Conservation (phyloP, 805 yeast genomes). For the Henningerozyma blattae region DNA sequence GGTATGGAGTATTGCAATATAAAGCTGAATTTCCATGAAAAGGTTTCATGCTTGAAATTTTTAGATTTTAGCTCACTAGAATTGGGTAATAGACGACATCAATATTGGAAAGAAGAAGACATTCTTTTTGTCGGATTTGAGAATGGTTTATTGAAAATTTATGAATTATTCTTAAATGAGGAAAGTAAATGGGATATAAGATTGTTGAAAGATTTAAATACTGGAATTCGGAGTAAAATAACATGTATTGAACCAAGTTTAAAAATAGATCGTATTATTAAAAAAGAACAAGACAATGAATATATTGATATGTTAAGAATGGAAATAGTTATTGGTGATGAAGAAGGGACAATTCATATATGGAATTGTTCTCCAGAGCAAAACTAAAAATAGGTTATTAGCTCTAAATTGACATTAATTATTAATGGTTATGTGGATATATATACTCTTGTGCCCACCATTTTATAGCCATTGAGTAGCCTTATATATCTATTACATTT, state of each 20-base stretch:
- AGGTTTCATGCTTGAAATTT: conserved; percentile 19
- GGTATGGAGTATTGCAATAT: conserved; percentile 31
- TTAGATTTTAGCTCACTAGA: conserved; percentile 7
- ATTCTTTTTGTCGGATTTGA: conserved; percentile 28
- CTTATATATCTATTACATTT: too few species aligned
- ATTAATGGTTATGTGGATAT: too few species aligned
- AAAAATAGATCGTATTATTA: conserved; percentile 1
- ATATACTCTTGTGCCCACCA: too few species aligned
- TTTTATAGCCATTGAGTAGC: too few species aligned
- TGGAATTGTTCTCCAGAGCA: too few species aligned
- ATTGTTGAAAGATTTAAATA: conserved; percentile 14
- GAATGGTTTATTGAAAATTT: conserved; percentile 21
- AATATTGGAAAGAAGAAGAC: conserved; percentile 28
- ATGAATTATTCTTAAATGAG: conserved; percentile 18
- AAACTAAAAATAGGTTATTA: too few species aligned
- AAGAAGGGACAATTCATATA: not conserved
- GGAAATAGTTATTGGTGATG: not conserved
- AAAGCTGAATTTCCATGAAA: conserved; percentile 6
- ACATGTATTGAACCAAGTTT: conserved; percentile 7
- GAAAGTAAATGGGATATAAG: conserved; percentile 15
- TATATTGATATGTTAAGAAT: conserved; percentile 17
- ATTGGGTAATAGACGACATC: conserved; percentile 21
- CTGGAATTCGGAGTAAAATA: conserved; percentile 8
- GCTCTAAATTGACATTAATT: too few species aligned
- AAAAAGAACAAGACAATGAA: conserved; percentile 19